Conservation (phyloP, 495 filamentous ascomycete genomes). For the Elaphomyces granulatus region DNA sequence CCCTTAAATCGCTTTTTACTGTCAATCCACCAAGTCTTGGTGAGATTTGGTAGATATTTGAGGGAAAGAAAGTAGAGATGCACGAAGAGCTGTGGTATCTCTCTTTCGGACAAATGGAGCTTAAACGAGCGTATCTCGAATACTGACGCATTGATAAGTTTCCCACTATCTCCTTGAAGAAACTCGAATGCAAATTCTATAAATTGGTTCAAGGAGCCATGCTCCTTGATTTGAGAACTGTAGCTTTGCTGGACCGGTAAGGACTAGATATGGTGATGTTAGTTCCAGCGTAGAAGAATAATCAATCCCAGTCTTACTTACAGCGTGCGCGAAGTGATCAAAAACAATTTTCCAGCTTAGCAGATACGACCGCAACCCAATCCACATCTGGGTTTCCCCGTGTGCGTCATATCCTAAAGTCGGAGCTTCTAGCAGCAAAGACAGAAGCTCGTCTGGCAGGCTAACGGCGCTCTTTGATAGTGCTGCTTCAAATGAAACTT, state of each 20-base stretch:
- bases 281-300: conserved; percentile 12
- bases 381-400: conserved; percentile 37
- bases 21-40: conserved; percentile 78
- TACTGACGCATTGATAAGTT: conserved; percentile 51
- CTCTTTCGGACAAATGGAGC: conserved; percentile 43
- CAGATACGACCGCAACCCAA: conserved; percentile 55
- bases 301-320: too few species aligned
- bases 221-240: conserved; percentile 56
- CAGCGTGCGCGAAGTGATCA: conserved; percentile 65
- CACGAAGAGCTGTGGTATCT: conserved; percentile 67
- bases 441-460: conserved; percentile 56
- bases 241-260: conserved; percentile 72
- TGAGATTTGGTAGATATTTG: conserved; percentile 56
- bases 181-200: conserved; percentile 70
- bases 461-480: conserved; percentile 54
- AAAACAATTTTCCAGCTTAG: conserved; percentile 85
- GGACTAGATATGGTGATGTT: conserved; percentile 29
- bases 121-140: conserved; percentile 58
- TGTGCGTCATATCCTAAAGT: conserved; percentile 23
- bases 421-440: conserved; percentile 43
- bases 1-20: conserved; percentile 58
- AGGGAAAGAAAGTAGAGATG: conserved; percentile 78
- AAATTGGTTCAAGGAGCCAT: conserved; percentile 50
- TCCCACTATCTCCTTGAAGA: conserved; percentile 54
- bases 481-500: conserved; percentile 68